phyloP scores from a whole-genome alignment of 2,329 filamentous ascomycete genomes.

The Camptophora hylomeconis region DNA sequence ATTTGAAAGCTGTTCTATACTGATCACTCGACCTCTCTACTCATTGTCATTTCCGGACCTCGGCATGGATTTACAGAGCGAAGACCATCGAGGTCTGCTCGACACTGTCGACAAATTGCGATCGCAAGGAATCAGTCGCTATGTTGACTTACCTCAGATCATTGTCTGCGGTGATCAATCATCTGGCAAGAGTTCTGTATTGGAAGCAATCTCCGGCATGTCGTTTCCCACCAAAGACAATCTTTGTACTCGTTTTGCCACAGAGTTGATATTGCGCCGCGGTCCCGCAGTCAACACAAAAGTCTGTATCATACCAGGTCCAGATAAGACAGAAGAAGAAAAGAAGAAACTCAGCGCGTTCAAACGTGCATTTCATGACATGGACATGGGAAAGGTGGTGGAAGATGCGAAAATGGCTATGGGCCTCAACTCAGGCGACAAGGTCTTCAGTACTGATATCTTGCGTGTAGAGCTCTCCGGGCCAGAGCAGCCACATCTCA shows the following conservation, averaged over 20 bases:
- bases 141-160: slow-evolving; percentile 28
- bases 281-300: slow-evolving; percentile 22
- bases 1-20: too few relatives aligned
- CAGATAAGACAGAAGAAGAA: slow-evolving; percentile 16
- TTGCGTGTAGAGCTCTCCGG: slow-evolving; percentile 30
- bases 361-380: slow-evolving; percentile 22
- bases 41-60: too few relatives aligned
- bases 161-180: slow-evolving; percentile 23
- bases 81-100: slow-evolving; percentile 28
- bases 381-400: slow-evolving; percentile 37
- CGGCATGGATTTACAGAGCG: slow-evolving; percentile 12
- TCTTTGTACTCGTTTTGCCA: slow-evolving; percentile 22
- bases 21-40: too few relatives aligned
- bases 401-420: slow-evolving; percentile 39
- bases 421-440: slow-evolving; percentile 28
- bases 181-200: slow-evolving; percentile 21
- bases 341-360: slow-evolving; percentile 24
- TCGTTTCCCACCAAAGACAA: slow-evolving; percentile 19
- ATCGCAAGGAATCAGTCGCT: slow-evolving; percentile 33
- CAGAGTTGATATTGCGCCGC: slow-evolving; percentile 18
- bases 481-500: slow-evolving; percentile 26
- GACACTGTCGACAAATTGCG: slow-evolving; percentile 41
- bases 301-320: slow-evolving; percentile 30
- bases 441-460: slow-evolving; percentile 30
- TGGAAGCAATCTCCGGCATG: slow-evolving; percentile 21